Conservation (phyloP, 306 rosid genomes). For the Arachis stenosperma region DNA sequence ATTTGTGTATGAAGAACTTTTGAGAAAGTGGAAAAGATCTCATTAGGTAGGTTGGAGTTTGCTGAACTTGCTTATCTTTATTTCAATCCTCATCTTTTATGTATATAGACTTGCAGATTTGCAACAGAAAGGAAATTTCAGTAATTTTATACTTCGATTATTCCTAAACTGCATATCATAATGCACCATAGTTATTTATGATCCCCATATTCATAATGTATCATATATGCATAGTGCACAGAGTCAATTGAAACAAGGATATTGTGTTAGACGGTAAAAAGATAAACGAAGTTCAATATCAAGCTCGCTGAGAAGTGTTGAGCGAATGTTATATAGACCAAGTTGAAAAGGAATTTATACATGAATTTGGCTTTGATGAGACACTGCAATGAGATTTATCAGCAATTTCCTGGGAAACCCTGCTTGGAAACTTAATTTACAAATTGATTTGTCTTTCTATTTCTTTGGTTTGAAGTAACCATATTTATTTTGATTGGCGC, state of each 20-base stretch:
- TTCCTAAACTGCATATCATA: neutral
- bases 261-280: neutral
- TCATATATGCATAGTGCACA: neutral
- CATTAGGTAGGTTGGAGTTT: conserved; percentile 28
- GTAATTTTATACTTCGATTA: conserved; percentile 3
- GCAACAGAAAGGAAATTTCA: conserved; percentile 9
- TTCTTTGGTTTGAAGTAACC: conserved; percentile 5
- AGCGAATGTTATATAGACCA: conserved; percentile 1
- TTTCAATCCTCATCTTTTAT: neutral
- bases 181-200: no score
- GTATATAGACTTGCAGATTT: neutral
- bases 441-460: neutral
- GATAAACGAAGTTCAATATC: neutral
- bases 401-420: conserved; percentile 9
- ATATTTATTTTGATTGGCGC: neutral
- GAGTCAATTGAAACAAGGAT: conserved; percentile 20
- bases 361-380: neutral
- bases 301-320: conserved; percentile 4
- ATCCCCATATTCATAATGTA: no score
- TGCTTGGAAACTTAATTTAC: conserved; percentile 15
- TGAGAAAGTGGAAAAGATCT: conserved; percentile 53
- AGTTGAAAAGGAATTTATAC: conserved; percentile 12
- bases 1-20: conserved; percentile 52
- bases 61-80: conserved; percentile 6
- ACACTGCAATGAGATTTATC: neutral